These are phyloP conservation scores for Pochonia chlamydosporia DNA, from an alignment of 2,329 filamentous ascomycete species.

Conservation along the genomic window DNA sequence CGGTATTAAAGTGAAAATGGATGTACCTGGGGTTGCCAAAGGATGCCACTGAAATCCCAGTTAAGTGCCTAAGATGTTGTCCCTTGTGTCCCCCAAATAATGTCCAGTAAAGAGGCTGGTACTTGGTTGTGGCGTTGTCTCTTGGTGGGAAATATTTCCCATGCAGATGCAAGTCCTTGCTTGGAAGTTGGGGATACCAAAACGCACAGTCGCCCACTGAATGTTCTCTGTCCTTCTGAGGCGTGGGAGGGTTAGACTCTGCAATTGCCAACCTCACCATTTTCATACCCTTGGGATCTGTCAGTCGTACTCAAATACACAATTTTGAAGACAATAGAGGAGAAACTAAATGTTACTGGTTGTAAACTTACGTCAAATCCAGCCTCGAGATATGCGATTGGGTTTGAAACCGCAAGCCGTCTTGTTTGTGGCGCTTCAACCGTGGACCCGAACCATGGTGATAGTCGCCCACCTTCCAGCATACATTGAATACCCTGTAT, in stretches of 20 bases:
- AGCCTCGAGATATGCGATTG: neutral
- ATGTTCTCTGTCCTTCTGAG: neutral
- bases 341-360: too few relatives aligned
- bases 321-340: too few relatives aligned
- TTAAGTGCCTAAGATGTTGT: neutral
- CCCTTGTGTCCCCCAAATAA: neutral
- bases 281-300: neutral
- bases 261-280: slow-evolving; percentile 1
- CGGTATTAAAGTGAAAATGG: neutral
- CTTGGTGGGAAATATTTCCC: neutral
- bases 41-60: neutral
- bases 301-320: neutral
- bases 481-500: slow-evolving; percentile 1
- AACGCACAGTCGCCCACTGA: neutral
- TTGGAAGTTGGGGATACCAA: neutral
- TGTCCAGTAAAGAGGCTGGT: neutral
- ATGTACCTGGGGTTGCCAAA: neutral
- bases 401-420: neutral
- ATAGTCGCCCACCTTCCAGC: neutral
- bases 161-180: neutral
- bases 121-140: neutral
- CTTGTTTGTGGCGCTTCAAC: neutral
- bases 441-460: neutral
- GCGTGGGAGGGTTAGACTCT: neutral
- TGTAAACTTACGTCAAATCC: neutral